Evolutionary conservation across 78 protist genomes (phyloP).

Genomic region (Dictyostelium brefeldianum): DNA sequence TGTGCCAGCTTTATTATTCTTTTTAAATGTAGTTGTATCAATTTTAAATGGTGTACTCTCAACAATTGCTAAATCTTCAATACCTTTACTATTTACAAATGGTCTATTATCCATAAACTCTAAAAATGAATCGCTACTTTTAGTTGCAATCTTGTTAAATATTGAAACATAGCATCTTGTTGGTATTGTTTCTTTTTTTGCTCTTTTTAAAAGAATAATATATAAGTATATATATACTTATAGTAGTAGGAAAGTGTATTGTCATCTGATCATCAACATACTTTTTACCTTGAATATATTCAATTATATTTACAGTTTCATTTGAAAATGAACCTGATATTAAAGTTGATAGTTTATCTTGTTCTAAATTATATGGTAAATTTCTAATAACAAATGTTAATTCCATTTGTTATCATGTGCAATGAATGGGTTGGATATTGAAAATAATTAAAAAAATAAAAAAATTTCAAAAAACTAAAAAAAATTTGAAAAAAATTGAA

Average conservation of each 20-base stretch:
- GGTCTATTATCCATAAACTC: constrained; percentile 63
- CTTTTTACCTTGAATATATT: constrained; percentile 61
- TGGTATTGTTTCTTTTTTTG: constrained; percentile 8
- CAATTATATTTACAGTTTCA: constrained; percentile 40
- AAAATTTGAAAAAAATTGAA: too few species aligned
- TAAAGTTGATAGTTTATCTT: constrained; percentile 3
- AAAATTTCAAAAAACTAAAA: too few species aligned
- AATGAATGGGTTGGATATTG: too few species aligned
- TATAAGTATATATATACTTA: neutral
- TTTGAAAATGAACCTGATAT: constrained; percentile 16
- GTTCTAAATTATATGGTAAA: constrained; percentile 68
- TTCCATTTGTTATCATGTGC: too few species aligned
- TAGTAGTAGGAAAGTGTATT: neutral
- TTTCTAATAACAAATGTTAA: constrained; percentile 40
- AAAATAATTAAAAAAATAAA: too few species aligned
- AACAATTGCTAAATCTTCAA: constrained; percentile 40
- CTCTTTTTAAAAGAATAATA: neutral
- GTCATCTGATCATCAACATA: neutral
- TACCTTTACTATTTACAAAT: constrained; percentile 57
- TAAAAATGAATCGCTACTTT: constrained; percentile 45
- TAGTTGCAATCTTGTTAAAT: neutral
- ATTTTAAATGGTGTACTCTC: constrained; percentile 19
- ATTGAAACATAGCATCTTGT: constrained; percentile 69
- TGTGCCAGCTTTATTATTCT: neutral
- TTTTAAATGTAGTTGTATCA: neutral